Percentiles rank a stretch among this genome's conserved stretches.
Conservation (phyloP, 139 green algal genomes). For the Chlorella sp. region DNA sequence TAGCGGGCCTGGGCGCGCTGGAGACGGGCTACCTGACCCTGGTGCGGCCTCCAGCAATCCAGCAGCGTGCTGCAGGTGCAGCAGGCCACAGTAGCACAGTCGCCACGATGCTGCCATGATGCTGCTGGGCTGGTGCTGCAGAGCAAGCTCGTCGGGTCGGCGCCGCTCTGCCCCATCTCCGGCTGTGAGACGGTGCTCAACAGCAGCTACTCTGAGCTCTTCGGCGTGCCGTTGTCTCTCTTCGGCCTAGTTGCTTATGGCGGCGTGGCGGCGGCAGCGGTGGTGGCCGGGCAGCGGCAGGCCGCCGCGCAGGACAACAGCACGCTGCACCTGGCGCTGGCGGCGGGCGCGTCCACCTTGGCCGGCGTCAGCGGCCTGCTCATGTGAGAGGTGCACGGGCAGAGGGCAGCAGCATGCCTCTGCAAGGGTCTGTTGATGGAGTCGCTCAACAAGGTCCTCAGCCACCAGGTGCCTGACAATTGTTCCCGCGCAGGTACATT, state of each 20-base stretch:
- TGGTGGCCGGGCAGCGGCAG: neutral
- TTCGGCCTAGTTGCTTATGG: constrained; percentile 63
- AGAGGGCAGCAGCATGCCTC: neutral
- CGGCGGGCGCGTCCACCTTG: constrained; percentile 50
- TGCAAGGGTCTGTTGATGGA: neutral
- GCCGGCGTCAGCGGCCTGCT: constrained; percentile 59
- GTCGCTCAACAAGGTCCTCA: no score
- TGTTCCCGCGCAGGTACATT: constrained; percentile 36
- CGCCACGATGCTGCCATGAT: neutral
- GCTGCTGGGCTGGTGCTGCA: constrained; percentile 6
- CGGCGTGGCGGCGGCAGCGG: constrained; percentile 38
- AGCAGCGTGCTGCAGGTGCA: no score
- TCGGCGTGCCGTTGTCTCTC: constrained; percentile 63
- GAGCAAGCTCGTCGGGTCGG: constrained; percentile 53
- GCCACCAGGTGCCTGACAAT: no score
- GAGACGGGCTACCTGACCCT: constrained; percentile 80
- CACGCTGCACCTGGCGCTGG: constrained; percentile 14
- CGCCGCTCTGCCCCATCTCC: constrained; percentile 56
- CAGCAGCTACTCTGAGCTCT: constrained; percentile 62
- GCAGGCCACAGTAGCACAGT: neutral
- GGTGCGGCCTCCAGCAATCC: no score
- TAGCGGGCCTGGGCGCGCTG: constrained; percentile 44
- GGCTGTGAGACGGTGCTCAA: constrained; percentile 69
- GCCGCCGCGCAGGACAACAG: neutral
- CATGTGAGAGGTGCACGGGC: constrained; percentile 41